Evolutionary conservation across 2,329 filamentous ascomycete species (phyloP).

Genomic region (Fusarium fracticaudum): DNA sequence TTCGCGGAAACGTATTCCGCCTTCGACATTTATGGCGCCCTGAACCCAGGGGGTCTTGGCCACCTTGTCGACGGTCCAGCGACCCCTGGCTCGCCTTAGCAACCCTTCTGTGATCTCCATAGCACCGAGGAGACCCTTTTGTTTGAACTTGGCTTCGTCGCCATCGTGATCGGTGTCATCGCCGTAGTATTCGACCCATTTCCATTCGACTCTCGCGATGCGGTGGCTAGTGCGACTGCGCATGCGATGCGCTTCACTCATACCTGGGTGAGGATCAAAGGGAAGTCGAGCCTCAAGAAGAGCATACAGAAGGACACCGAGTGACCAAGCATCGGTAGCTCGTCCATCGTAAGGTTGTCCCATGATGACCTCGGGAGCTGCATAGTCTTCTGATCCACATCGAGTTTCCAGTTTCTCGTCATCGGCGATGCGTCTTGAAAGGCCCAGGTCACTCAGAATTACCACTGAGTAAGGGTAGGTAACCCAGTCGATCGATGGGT

Average conservation of each 20-base stretch:
- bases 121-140: conserved; percentile 75
- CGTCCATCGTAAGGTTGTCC: conserved; percentile 94
- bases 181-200: conserved; percentile 87
- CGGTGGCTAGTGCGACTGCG: conserved; percentile 86
- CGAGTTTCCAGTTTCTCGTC: conserved; percentile 91
- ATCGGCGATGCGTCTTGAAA: conserved; percentile 85
- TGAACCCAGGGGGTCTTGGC: conserved; percentile 79
- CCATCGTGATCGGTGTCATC: conserved; percentile 88
- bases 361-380: conserved; percentile 94
- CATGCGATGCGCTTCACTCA: conserved; percentile 79
- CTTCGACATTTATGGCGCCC: conserved; percentile 75
- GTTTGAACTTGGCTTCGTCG: conserved; percentile 67
- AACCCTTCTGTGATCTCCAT: conserved; percentile 85
- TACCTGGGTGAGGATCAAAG: conserved; percentile 88
- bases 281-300: conserved; percentile 92
- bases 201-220: conserved; percentile 96
- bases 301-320: conserved; percentile 92
- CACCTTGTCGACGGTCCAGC: conserved; percentile 80
- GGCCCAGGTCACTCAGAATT: conserved; percentile 89
- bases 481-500: conserved; percentile 71
- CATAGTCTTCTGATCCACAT: conserved; percentile 97
- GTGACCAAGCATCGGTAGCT: conserved; percentile 91
- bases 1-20: conserved; percentile 67
- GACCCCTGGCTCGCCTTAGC: conserved; percentile 81
- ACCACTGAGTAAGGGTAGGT: conserved; percentile 84